These are phyloP conservation scores for Gossypium davidsonii DNA, from an alignment of 441 rosid genomes.

Conservation along the genomic window DNA sequence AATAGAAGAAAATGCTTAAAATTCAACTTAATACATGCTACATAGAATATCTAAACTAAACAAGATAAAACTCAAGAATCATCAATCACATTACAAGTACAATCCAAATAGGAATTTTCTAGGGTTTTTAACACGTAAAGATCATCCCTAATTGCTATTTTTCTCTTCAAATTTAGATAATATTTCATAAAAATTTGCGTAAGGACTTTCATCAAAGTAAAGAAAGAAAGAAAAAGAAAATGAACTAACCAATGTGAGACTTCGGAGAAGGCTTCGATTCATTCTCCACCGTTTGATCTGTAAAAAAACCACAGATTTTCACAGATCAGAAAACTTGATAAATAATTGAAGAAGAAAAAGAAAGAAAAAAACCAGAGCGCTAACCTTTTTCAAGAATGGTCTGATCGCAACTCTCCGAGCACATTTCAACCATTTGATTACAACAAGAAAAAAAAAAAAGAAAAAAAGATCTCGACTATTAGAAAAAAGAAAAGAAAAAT, in stretches of 20 bases:
- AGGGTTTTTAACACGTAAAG: conserved; percentile 9
- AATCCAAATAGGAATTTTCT: conserved; percentile 3
- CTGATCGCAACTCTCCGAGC: neutral
- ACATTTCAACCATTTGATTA: neutral
- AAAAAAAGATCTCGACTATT: neutral
- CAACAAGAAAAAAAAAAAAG: neutral
- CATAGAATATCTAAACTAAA: neutral
- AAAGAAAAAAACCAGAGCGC: neutral
- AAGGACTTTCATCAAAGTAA: neutral
- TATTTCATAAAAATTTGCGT: neutral
- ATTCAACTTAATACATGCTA: neutral
- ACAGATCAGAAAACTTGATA: neutral
- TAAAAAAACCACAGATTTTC: neutral
- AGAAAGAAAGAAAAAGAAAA: conserved; percentile 2
- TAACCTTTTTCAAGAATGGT: neutral
- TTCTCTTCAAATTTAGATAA: neutral
- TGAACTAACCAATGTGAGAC: conserved; percentile 29
- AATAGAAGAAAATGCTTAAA: neutral
- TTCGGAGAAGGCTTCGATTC: conserved; percentile 16
- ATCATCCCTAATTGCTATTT: neutral
- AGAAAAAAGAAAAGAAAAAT: neutral
- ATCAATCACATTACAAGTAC: neutral
- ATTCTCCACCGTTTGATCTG: conserved; percentile 37
- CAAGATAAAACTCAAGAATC: neutral
- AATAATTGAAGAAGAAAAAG: conserved; percentile 2